These are phyloP conservation scores for Boletus hoseneyae DNA, from an alignment of 1,284 basidiomycete genomes.

Conservation along the genomic window DNA sequence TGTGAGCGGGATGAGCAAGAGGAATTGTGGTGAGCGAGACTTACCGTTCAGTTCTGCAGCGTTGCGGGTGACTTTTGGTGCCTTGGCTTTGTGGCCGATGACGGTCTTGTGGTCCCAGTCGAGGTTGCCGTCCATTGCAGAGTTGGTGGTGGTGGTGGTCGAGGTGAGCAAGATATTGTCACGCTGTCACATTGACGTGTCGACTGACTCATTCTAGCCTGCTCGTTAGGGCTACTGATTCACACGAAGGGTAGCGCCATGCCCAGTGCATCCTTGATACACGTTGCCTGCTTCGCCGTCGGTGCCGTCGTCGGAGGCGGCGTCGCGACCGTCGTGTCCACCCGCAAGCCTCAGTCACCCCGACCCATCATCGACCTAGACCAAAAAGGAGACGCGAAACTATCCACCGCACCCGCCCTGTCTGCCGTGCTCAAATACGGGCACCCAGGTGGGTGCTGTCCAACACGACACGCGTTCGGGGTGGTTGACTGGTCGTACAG, in stretches of 20 bases:
- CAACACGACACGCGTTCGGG: neutral
- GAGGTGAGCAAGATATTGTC: neutral
- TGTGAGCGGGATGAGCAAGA: neutral
- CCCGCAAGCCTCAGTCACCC: constrained; percentile 22
- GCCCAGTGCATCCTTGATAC: constrained; percentile 47
- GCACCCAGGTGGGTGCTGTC: constrained; percentile 51
- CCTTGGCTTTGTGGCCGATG: constrained; percentile 72
- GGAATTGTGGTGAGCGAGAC: neutral
- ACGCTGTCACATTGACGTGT: neutral
- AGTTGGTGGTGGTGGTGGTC: constrained; percentile 7
- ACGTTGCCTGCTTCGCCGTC: constrained; percentile 68
- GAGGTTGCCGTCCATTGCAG: constrained; percentile 48
- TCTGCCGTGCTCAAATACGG: constrained; percentile 64
- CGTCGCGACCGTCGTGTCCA: constrained; percentile 48
- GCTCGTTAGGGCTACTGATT: too few relatives aligned
- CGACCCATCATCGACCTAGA: constrained; percentile 39
- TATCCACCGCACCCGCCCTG: constrained; percentile 17
- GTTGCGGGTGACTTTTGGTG: constrained; percentile 68
- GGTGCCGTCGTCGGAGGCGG: constrained; percentile 70
- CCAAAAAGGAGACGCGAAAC: constrained; percentile 33
- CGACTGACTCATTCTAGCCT: neutral
- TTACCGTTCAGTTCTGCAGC: constrained; percentile 70
- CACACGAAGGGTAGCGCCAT: constrained; percentile 22
- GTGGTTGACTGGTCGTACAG: constrained; percentile 38
- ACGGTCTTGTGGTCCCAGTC: constrained; percentile 76